Percentiles rank a stretch among this genome's conserved stretches.
These are phyloP conservation scores for Cytospora schulzeri DNA, from an alignment of 2,329 filamentous ascomycete species.

Conservation along the genomic window DNA sequence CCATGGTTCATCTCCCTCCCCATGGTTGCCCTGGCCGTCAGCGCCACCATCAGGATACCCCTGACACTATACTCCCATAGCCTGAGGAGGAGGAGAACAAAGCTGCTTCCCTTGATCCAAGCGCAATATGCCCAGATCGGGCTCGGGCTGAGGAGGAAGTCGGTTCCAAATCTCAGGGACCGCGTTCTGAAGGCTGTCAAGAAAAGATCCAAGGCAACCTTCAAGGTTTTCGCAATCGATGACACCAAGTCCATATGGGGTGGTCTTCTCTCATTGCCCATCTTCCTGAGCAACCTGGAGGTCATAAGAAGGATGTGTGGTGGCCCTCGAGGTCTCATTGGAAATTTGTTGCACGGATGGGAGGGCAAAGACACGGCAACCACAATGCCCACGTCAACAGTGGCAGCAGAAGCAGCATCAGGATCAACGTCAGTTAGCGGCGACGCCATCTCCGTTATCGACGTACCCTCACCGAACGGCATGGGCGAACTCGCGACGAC, in stretches of 20 bases:
- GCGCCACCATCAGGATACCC: conserved; percentile 49
- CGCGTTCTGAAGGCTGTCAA: conserved; percentile 37
- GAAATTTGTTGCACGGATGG: conserved; percentile 35
- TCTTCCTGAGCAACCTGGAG: conserved; percentile 55
- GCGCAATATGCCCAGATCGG: conserved; percentile 38
- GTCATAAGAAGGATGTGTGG: conserved; percentile 51
- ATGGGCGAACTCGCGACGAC: conserved; percentile 31
- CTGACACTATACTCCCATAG: conserved; percentile 44
- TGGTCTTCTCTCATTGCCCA: conserved; percentile 45
- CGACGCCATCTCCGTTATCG: not conserved
- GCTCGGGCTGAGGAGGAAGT: conserved; percentile 29
- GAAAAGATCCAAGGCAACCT: conserved; percentile 21
- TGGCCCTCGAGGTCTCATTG: conserved; percentile 42
- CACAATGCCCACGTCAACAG: conserved; percentile 2
- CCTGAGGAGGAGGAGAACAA: conserved; percentile 35
- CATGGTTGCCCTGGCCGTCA: conserved; percentile 51
- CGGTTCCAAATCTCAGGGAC: conserved; percentile 22
- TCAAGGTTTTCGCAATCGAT: conserved; percentile 20
- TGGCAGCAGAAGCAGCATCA: not conserved
- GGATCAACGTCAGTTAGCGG: conserved; percentile 16
- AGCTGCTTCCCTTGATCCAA: conserved; percentile 37
- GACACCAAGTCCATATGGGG: conserved; percentile 34
- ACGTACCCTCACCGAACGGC: conserved; percentile 27
- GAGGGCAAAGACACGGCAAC: not conserved
- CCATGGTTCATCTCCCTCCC: conserved; percentile 60